Conservation (phyloP, 129 eudicot genomes). For the Helichrysum umbraculigerum region DNA sequence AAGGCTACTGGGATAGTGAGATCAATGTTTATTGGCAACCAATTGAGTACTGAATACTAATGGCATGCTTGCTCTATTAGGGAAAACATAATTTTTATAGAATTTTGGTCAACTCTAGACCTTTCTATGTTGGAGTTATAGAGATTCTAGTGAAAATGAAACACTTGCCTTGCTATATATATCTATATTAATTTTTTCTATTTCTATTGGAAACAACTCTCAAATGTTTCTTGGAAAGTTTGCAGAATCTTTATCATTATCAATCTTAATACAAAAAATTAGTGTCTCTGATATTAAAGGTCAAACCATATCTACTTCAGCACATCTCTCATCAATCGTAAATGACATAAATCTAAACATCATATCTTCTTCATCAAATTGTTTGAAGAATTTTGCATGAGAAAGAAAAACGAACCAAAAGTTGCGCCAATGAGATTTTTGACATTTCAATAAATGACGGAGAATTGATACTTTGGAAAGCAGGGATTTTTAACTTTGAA, state of each 20-base stretch:
- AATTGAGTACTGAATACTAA: not conserved
- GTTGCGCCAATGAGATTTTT: not conserved
- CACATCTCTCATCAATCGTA: not conserved
- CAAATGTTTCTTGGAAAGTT: not conserved
- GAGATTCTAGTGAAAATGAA: not conserved
- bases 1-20: not conserved
- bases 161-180: not conserved
- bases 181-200: not conserved
- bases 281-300: not conserved
- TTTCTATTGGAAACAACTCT: constrained; percentile 1
- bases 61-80: not conserved
- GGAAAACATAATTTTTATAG: not conserved
- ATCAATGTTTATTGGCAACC: not conserved
- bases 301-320: not conserved
- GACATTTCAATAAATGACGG: no score
- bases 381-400: not conserved
- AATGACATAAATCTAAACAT: not conserved
- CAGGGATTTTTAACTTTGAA: no score
- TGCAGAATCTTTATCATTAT: not conserved
- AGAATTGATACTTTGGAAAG: no score
- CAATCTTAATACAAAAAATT: not conserved
- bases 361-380: not conserved
- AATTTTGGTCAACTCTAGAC: not conserved
- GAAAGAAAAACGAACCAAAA: not conserved
- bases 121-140: not conserved